phyloP scores from a whole-genome alignment of 148 eudicot genomes.

The Heliamphora exappendiculata region DNA sequence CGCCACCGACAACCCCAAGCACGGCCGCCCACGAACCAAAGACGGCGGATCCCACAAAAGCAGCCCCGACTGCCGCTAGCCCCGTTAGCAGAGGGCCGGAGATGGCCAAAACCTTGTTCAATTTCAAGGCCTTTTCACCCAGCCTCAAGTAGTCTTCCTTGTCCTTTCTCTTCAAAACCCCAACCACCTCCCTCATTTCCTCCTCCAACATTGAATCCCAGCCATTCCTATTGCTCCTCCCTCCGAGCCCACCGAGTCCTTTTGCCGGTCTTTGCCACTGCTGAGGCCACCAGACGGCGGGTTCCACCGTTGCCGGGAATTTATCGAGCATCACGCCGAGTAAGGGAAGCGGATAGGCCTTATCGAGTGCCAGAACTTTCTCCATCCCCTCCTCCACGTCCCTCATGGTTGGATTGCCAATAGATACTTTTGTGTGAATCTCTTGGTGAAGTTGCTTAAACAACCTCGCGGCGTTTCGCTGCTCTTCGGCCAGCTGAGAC shows the following conservation, averaged over 20 bases:
- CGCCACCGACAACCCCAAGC: constrained; percentile 20
- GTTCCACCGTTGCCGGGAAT: constrained; percentile 39
- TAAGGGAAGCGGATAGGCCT: constrained; percentile 62
- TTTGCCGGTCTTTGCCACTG: not conserved
- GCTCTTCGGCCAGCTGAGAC: constrained; percentile 67
- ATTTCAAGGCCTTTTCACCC: constrained; percentile 50
- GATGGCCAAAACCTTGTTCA: constrained; percentile 49
- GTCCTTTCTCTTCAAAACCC: constrained; percentile 37
- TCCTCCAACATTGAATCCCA: constrained; percentile 48
- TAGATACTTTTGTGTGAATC: constrained; percentile 22
- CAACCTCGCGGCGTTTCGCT: constrained; percentile 48
- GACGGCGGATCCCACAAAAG: constrained; percentile 1
- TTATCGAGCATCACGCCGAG: constrained; percentile 60
- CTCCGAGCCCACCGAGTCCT: not conserved
- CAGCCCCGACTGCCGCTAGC: constrained; percentile 47
- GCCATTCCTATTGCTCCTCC: constrained; percentile 23
- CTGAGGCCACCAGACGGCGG: constrained; percentile 57
- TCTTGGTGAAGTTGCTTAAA: constrained; percentile 31
- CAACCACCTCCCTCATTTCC: constrained; percentile 40
- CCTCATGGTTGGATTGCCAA: constrained; percentile 2
- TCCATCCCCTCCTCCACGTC: constrained; percentile 41
- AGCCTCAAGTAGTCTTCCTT: constrained; percentile 49
- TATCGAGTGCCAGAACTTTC: constrained; percentile 50
- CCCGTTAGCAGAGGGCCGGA: constrained; percentile 49
- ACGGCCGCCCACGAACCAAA: not conserved